Base-by-base conservation (phyloP, 2,329 filamentous ascomycete species). In the Leptographium procerum region DNA sequence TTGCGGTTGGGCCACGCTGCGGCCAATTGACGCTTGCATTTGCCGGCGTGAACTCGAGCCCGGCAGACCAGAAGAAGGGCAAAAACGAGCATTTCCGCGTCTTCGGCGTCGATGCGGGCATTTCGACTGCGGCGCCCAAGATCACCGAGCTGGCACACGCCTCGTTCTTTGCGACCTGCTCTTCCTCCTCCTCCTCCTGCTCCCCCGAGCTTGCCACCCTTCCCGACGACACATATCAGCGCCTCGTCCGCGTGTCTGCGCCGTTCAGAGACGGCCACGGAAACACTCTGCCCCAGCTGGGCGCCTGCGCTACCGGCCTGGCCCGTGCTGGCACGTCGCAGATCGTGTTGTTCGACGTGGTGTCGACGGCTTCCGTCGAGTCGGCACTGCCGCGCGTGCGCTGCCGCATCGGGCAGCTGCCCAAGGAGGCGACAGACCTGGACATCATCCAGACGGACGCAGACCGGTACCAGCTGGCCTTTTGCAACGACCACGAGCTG, bases 71-170 rank as follows among this genome's bases (percentile, higher is more conserved):
- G 63, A 78, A 84, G 65, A 84, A 85, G 63, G 88, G 87, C 63
- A 87, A 83, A 68, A 96, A 96, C 69, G 80, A 88, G 67, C 91
- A 96, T 72, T 83, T 97, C 63, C 83, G 91, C 63, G 80, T 88
- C 11, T 88, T 95, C 66, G 77, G 80, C 62, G 78, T 94, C 62
- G 71, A 76, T 63, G 70, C 64, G 62, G 67, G 65, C 16, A 62
- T 40, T 16, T 16, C 36, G 36, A 16, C 36, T 19, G 14, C 64
- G 43, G 36, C 57, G 48, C 6, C 34, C 11, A 73, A 71, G 65
- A 73, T 85, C 60, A 66, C 74, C 56, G 81, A 84, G 70, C 64
- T 79, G 29, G 77, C 77, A 57, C 79, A 79, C 60, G 69, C 74
- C 59, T 67, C 76, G 54, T 72, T 85, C 31, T 85, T 86, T 66